A percentile compares a stretch with the other conserved stretches of the same genome.
These are phyloP conservation scores for Knoxia roxburghii DNA, from an alignment of 257 asterid species.

Conservation along the genomic window DNA sequence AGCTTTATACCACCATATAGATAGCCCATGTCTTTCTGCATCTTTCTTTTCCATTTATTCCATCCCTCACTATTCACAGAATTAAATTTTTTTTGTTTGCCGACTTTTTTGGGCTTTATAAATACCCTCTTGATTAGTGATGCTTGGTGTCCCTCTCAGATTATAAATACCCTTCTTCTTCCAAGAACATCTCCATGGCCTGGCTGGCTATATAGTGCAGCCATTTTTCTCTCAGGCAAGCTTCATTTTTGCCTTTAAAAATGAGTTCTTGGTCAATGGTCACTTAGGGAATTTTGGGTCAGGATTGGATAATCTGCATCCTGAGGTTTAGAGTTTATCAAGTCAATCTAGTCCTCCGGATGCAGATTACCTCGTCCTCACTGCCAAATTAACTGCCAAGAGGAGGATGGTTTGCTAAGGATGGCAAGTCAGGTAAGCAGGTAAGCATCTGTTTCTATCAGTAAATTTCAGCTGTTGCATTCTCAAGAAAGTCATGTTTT, in stretches of 20 bases:
- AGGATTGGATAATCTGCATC: conserved; percentile 72
- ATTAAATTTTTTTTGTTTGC: conserved; percentile 3
- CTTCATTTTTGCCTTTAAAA: background rate
- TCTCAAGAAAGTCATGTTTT: background rate
- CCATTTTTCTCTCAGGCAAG: background rate
- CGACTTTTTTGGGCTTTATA: conserved; percentile 28
- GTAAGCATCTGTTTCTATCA: background rate
- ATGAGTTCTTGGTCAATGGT: background rate
- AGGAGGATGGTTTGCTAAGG: too few relatives aligned
- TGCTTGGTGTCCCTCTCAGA: conserved; percentile 26
- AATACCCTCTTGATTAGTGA: conserved; percentile 26
- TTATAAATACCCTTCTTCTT: conserved; percentile 19
- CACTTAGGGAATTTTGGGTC: conserved; percentile 19
- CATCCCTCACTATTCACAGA: background rate
- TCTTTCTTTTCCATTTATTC: background rate
- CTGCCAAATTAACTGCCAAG: conserved; percentile 8
- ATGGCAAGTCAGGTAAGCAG: background rate
- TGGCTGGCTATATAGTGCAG: background rate
- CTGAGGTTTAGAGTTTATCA: conserved; percentile 51
- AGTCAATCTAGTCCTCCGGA: conserved; percentile 36
- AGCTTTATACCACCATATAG: background rate
- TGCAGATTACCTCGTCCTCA: conserved; percentile 48
- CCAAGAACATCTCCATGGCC: conserved; percentile 2
- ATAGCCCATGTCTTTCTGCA: background rate
- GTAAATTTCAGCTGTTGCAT: too few relatives aligned